phyloP scores from a whole-genome alignment of 192 early-diverging fungal genomes.

The Coemansia sp. region DNA sequence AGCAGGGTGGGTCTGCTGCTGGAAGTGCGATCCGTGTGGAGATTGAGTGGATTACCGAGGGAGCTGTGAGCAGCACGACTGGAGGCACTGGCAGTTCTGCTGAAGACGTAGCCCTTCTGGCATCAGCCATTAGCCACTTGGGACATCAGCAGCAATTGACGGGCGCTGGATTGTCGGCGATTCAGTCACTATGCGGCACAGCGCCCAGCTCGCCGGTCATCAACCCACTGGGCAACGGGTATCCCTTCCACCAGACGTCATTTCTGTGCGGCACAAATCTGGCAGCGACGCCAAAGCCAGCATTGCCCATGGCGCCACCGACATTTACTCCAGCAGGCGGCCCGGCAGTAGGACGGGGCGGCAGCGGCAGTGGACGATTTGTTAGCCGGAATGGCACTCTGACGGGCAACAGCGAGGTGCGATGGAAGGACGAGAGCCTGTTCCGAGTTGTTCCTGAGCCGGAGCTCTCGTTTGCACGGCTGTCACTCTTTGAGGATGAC shows the following conservation, averaged over 20 bases:
- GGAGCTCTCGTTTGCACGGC: constrained; percentile 45
- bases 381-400: constrained; percentile 20
- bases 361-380: constrained; percentile 8
- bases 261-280: constrained; percentile 7
- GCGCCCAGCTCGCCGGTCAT: constrained; percentile 34
- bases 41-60: constrained; percentile 47
- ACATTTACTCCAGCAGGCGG: constrained; percentile 17
- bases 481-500: constrained; percentile 48
- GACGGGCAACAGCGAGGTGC: constrained; percentile 34
- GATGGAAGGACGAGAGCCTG: constrained; percentile 43
- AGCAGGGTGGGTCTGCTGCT: neutral
- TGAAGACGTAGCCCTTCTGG: neutral
- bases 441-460: constrained; percentile 45
- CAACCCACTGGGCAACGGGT: constrained; percentile 7
- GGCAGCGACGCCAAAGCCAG: constrained; percentile 25
- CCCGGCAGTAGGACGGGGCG: neutral
- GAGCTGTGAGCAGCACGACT: constrained; percentile 3
- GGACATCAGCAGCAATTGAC: constrained; percentile 13
- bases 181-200: constrained; percentile 28
- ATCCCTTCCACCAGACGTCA: constrained; percentile 25
- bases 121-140: neutral
- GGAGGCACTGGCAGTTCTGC: constrained; percentile 14
- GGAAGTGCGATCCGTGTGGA: constrained; percentile 30
- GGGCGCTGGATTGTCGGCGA: constrained; percentile 8
- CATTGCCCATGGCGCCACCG: constrained; percentile 33